Base-by-base conservation (phyloP, 192 early-diverging fungal genomes). In the Coemansia sp. region DNA sequence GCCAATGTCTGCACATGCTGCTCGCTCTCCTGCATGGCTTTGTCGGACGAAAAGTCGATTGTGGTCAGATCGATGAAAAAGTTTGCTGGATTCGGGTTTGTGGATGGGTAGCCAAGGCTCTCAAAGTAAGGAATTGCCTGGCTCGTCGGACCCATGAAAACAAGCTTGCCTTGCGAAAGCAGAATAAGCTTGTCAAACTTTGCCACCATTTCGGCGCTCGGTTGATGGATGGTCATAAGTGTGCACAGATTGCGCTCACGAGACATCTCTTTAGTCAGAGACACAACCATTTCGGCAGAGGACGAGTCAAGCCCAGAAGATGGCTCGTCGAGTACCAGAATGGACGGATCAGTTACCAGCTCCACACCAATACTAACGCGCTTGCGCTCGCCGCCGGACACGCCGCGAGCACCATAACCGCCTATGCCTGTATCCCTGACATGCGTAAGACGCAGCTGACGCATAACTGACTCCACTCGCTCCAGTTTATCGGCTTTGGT, bases 121-220 rank as follows among this genome's bases (percentile, higher is more conserved):
- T 60, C 63, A 41, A 82, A 77, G 40, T 69, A 72, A 10, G 40
- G 37, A 38, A 61, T 2, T 13, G 72, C 62, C 39, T 58, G 61
- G 0, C 39, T 56, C 9, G 54, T 42, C 0, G 69, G 45, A n/a
- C 86, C 86, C 41, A 57, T 67, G 48, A 76, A 87, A 39, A 85
- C 55, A 0, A 63, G 54, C 17, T 66, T 30, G 19, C 90, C 90
- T 1, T 61, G 69, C 39, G 81, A 63, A 9, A 90, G 55, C 12
- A 91, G 50, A 23, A 88, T 69, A 0, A 90, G 73, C 30, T 85
- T 75, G 67, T 91, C 87, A 73, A 92, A 91, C 38, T 86, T 64
- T 10, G 69, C 64, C 66, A 84, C 53, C n/a, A n/a, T n/a, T n/a
- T n/a, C n/a, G n/a, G n/a, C n/a, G n/a, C n/a, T n/a, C n/a, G n/a